Evolutionary conservation across 352 stramenopile genomes (phyloP).

Genomic region (Pythium plurisporium): DNA sequence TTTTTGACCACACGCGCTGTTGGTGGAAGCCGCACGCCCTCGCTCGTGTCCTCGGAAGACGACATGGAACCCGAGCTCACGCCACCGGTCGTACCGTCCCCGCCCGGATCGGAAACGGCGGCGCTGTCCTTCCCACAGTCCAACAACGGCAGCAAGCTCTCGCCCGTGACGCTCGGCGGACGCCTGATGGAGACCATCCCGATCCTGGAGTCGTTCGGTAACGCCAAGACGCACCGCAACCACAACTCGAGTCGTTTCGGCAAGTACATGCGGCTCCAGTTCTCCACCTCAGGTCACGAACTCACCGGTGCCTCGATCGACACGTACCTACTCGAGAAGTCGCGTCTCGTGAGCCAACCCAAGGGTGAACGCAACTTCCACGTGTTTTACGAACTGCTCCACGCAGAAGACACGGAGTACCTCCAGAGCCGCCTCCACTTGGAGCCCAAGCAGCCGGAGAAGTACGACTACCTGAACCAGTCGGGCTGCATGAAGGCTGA

Average conservation of each 20-base stretch:
- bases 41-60: constrained; percentile 46
- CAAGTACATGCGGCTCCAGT: constrained; percentile 90
- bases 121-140: constrained; percentile 76
- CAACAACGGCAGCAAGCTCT: constrained; percentile 43
- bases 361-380: constrained; percentile 83
- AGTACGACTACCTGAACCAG: constrained; percentile 72
- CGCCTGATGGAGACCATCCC: constrained; percentile 88
- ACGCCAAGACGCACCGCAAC: constrained; percentile 87
- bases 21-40: constrained; percentile 36
- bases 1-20: constrained; percentile 76
- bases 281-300: constrained; percentile 65
- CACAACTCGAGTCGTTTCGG: constrained; percentile 91
- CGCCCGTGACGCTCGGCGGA: constrained; percentile 62
- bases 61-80: constrained; percentile 64
- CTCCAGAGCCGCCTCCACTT: constrained; percentile 49
- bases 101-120: constrained; percentile 42
- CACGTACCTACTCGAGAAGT: constrained; percentile 82
- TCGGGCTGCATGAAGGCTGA: constrained; percentile 71
- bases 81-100: constrained; percentile 16
- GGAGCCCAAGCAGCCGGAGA: constrained; percentile 48
- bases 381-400: constrained; percentile 81
- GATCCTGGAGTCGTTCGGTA: constrained; percentile 89
- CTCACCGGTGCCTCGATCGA: constrained; percentile 74
- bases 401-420: constrained; percentile 50
- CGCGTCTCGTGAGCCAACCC: constrained; percentile 70